Evolutionary conservation across 139 green algal genomes (phyloP), one percentile per base, ranked within the genome.

Genomic region (Volvox reticuliferus): DNA sequence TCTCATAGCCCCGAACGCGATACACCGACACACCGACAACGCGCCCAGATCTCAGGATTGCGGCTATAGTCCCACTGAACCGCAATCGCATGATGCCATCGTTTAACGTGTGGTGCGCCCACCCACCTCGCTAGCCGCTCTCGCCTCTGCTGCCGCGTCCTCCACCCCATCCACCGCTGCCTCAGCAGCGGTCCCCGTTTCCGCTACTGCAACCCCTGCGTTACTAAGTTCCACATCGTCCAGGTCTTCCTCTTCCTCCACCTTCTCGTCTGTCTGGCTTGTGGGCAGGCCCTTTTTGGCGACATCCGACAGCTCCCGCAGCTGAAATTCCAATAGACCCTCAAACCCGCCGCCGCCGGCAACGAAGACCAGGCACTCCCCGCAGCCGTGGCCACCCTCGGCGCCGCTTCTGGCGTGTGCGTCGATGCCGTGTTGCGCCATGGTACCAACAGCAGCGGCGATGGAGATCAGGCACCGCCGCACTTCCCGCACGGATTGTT

Each of bases 261-360:
- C 79, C 17, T 62, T 24, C 3, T 61, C 81, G 19, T 18, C 61
- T 30, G 61, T 28, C 12, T 20, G 37, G 16, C 16, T 26, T 36
- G 12, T 50, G 16, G 79, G 79, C 79, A 26, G 30, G 21, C 86
- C 86, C 86, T 75, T n/a, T n/a, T n/a, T 32, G 0, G 86, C 86
- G 19, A 83, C 86, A 13, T 32, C 86, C 86, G 35, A 18, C 86
- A 90, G 71, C 86, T 90, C 86, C 50, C 73, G n/a, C 71, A 90
- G 73, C 86, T 90, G 86, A 30, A 75, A 2, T 55, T 83, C 81
- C 44, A 92, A 61, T 26, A 88, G 71, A 0, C 37, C 71, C 55
- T 92, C 81, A 28, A 93, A 89, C 2, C 77, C 67, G 2, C 32
- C 65, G 0, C 91, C 91, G 32, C 85, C 91, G 5, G 91, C 62